Base-by-base conservation (phyloP, 768 basidiomycete species). In the Tremella fuciformis region DNA sequence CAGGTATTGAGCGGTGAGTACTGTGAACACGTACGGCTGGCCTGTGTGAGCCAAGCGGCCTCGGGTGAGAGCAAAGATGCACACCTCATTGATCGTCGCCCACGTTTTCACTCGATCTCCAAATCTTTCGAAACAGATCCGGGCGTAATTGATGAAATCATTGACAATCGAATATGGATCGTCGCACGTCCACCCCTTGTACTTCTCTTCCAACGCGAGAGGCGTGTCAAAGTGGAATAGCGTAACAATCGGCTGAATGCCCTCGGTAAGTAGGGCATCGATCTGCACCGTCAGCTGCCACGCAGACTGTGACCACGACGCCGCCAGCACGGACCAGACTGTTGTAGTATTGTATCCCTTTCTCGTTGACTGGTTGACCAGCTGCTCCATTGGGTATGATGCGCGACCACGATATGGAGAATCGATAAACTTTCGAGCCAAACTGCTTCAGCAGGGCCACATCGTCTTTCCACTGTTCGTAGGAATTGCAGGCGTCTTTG, bases 401-500 rank as follows among this genome's bases (percentile, higher is more conserved):
- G 26, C 86, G 82, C 13, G 84, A 81, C 87, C 86, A 88, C 13
- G 86, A 79, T 49, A 88, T 78, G 1, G 84, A 86, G 76, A 88
- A 87, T 18, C 86, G 82, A 78, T 87, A 88, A 0, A 84, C 76
- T 63, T 85, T 85, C 50, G 84, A 83, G 42, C 85, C 85, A 63
- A 86, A 87, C 41, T 79, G 61, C 24, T 79, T 80, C 59, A 88
- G 78, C 24, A 88, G 79, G 29, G 81, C 82, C 37, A 87, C 75
- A 70, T 88, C 86, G 62, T 86, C 83, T 59, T 82, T 82, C 84
- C 84, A 88, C 58, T 82, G 79, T 55, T 80, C 79, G 78, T 87
- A 87, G 8, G 85, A 87, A 75, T 86, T 83, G 41, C 84, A 86
- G 9, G 86, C 85, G 50, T 85, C 82, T 65, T 86, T 85, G 3